Evolutionary conservation across 2,329 filamentous ascomycete species (phyloP), one percentile per base, ranked within the genome.

Genomic region (Trichoderma simmonsii): DNA sequence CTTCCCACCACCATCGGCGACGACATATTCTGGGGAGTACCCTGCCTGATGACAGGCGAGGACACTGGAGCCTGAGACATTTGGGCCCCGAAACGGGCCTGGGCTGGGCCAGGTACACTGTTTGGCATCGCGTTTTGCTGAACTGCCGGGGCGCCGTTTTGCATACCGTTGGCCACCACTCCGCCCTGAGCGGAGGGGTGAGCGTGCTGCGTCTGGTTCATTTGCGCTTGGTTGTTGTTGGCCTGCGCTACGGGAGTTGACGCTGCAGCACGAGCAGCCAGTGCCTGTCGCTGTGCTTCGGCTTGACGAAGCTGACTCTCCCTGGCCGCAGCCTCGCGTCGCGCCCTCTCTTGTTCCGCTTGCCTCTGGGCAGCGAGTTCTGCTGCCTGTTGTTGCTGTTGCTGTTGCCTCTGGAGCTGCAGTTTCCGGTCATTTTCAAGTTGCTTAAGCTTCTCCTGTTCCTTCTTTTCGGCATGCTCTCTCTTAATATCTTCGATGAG

Each of bases 401-500:
- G 82, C 75, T 83, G 81, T n/a, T 80, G 80, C 69, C 79, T 83
- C 72, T 86, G 83, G 51, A 81, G 78, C 65, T 85, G 84, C 30
- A 89, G 79, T 73, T 86, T 86, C 67, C 86, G 85, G 74, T 88
- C 87, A 62, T 87, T 86, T 73, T 90, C 88, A 21, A 86, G 85
- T 72, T 91, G 88, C 75, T 90, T 88, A 69, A 89, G 85, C 81
- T 94, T 94, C 77, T 96, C 93, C 72, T 91, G 89, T 73, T 92
- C 91, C 75, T 90, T 91, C 78, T 90, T 92, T 79, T 97, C 93
- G 30, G 91, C 90, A 73, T 94, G 91, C 57, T 93, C 89, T 70
- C 89, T 85, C 78, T 91, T 93, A 76, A 98, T 97, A 72, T 93
- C 92, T 72, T 94, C 93, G 57, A 99, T 89, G 1, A 93, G 90